Percentiles rank a stretch among this genome's conserved stretches.
Evolutionary conservation across 768 basidiomycete species (phyloP).

Genomic region (Coprinopsis cinerea): DNA sequence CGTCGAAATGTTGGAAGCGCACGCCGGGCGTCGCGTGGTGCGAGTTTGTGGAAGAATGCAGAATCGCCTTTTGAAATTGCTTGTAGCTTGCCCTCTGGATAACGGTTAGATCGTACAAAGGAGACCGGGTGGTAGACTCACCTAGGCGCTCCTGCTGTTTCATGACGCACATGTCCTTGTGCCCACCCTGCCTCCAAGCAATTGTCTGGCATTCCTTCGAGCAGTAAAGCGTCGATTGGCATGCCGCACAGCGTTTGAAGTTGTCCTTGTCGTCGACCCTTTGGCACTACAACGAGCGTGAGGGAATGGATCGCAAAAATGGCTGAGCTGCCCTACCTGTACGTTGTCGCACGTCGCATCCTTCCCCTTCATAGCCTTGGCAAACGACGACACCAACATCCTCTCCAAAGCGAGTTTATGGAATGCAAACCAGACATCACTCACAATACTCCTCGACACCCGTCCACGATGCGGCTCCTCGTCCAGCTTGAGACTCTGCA

Average conservation of each 20-base stretch:
- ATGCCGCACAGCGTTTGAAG: constrained; percentile 28
- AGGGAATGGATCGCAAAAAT: not conserved
- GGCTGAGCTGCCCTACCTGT: constrained; percentile 16
- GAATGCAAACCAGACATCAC: constrained; percentile 22
- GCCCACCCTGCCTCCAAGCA: constrained; percentile 33
- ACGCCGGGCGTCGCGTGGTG: constrained; percentile 27
- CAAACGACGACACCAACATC: constrained; percentile 17
- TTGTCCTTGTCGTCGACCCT: constrained; percentile 28
- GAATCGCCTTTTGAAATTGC: constrained; percentile 27
- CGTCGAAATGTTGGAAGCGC: constrained; percentile 21
- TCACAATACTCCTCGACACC: constrained; percentile 8
- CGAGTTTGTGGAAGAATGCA: constrained; percentile 29
- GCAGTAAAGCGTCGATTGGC: constrained; percentile 31
- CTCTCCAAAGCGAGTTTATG: constrained; percentile 22
- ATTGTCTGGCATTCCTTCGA: constrained; percentile 32
- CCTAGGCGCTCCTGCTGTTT: constrained; percentile 32
- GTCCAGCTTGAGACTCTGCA: constrained; percentile 19
- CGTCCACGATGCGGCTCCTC: constrained; percentile 16
- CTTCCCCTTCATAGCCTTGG: constrained; percentile 23
- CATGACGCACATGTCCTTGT: constrained; percentile 30
- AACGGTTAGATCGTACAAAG: not conserved
- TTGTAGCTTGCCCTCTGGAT: constrained; percentile 26
- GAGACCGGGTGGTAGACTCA: constrained; percentile 10
- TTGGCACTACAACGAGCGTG: constrained; percentile 23
- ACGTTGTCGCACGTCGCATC: constrained; percentile 32